A percentile compares a stretch with the other conserved stretches of the same genome.
Evolutionary conservation across 2,329 filamentous ascomycete genomes (phyloP).

Genomic region (Venturia pyrina): DNA sequence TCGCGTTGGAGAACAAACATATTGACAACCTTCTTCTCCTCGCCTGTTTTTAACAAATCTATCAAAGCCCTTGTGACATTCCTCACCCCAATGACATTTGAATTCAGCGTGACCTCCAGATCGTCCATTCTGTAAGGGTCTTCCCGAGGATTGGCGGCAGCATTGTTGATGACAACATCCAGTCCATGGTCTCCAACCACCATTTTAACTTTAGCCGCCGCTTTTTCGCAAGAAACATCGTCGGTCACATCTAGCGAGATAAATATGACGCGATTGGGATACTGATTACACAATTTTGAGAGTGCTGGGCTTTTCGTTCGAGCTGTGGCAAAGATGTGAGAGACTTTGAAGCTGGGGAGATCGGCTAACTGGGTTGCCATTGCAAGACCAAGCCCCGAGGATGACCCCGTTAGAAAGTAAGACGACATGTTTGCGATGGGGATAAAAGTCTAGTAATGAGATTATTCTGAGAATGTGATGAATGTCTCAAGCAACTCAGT

Average conservation of each 20-base stretch:
- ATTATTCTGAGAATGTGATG: too few relatives aligned
- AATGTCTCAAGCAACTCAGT: background rate
- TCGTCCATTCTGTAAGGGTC: conserved; percentile 14
- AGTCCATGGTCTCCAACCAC: conserved; percentile 30
- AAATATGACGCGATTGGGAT: conserved; percentile 24
- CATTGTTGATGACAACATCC: conserved; percentile 40
- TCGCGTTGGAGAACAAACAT: conserved; percentile 17
- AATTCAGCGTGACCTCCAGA: conserved; percentile 22
- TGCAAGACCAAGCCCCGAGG: background rate
- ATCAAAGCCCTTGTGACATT: conserved; percentile 30
- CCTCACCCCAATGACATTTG: conserved; percentile 32
- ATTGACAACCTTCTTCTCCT: conserved; percentile 34
- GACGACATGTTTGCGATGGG: background rate
- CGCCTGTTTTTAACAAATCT: conserved; percentile 28
- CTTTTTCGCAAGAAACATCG: conserved; percentile 25
- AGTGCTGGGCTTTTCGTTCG: background rate
- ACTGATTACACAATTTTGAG: background rate
- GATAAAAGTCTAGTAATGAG: background rate
- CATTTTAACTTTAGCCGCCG: conserved; percentile 24
- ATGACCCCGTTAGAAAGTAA: conserved; percentile 3
- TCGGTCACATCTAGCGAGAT: conserved; percentile 31
- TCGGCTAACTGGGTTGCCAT: background rate
- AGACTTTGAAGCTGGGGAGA: conserved; percentile 1
- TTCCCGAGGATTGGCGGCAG: conserved; percentile 17
- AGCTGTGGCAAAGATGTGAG: conserved; percentile 7